Conservation (phyloP, 176 grass and related monocot genomes). For the Eleusine indica region DNA sequence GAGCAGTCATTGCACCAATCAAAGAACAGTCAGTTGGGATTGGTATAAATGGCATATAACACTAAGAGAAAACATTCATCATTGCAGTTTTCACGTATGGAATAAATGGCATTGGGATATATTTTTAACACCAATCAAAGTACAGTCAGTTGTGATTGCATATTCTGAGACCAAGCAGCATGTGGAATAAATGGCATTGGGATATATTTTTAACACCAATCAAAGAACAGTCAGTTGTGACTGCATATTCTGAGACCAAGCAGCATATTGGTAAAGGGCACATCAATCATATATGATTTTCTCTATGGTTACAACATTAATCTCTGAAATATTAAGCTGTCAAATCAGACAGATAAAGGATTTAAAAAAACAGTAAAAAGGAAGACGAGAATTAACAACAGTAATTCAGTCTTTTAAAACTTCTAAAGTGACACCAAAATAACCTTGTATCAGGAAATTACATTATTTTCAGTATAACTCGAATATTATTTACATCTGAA, state of each 20-base stretch:
- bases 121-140: neutral
- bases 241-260: slow-evolving; percentile 11
- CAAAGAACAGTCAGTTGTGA: neutral
- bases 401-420: neutral
- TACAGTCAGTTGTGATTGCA: neutral
- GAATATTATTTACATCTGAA: slow-evolving; percentile 44
- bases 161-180: slow-evolving; percentile 16
- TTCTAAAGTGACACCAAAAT: neutral
- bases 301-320: neutral
- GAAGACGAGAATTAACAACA: neutral
- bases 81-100: slow-evolving; percentile 5
- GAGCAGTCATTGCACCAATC: no score
- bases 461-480: slow-evolving; percentile 26
- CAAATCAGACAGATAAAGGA: slow-evolving; percentile 10
- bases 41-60: neutral
- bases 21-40: no score
- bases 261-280: slow-evolving; percentile 1
- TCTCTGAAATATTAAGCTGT: slow-evolving; percentile 17
- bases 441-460: slow-evolving; percentile 31
- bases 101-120: slow-evolving; percentile 18
- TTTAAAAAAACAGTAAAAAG: neutral
- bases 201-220: slow-evolving; percentile 12
- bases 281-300: neutral
- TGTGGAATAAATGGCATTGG: neutral
- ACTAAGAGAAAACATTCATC: slow-evolving; percentile 21